These are phyloP conservation scores for Hippophae tibetana DNA, from an alignment of 306 rosid genomes.

Conservation along the genomic window DNA sequence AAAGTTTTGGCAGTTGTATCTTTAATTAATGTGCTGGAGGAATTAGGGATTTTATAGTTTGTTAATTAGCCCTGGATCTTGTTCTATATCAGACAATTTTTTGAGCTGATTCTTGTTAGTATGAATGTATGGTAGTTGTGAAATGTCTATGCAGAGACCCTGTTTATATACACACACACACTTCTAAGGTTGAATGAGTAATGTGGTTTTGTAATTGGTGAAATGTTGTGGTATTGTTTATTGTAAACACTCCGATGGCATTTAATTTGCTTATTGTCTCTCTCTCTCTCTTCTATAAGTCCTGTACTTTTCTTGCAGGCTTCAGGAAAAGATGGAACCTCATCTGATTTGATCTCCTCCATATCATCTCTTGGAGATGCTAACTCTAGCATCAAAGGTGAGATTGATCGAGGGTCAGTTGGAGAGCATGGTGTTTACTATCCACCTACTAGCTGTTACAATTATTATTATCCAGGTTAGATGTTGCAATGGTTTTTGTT, in stretches of 20 bases:
- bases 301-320: slow-evolving; percentile 27
- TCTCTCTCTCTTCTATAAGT: slow-evolving; percentile 1
- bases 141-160: no score
- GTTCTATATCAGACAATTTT: no score
- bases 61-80: no score
- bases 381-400: slow-evolving; percentile 37
- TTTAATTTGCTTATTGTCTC: not conserved
- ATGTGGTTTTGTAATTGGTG: no score
- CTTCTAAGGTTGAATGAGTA: no score
- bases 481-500: slow-evolving; percentile 21
- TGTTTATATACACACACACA: no score
- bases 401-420: slow-evolving; percentile 35
- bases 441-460: slow-evolving; percentile 34
- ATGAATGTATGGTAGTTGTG: no score
- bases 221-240: not conserved
- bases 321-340: slow-evolving; percentile 33
- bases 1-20: no score
- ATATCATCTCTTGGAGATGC: slow-evolving; percentile 24
- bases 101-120: no score
- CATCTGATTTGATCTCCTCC: slow-evolving; percentile 24
- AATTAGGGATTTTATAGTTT: no score
- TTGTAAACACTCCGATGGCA: not conserved
- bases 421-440: slow-evolving; percentile 36
- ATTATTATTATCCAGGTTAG: slow-evolving; percentile 41
- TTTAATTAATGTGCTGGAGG: no score